Percentiles rank a stretch among this genome's conserved stretches.
Conservation (phyloP, 164 flowering plant genomes). For the Buxus sempervirens region DNA sequence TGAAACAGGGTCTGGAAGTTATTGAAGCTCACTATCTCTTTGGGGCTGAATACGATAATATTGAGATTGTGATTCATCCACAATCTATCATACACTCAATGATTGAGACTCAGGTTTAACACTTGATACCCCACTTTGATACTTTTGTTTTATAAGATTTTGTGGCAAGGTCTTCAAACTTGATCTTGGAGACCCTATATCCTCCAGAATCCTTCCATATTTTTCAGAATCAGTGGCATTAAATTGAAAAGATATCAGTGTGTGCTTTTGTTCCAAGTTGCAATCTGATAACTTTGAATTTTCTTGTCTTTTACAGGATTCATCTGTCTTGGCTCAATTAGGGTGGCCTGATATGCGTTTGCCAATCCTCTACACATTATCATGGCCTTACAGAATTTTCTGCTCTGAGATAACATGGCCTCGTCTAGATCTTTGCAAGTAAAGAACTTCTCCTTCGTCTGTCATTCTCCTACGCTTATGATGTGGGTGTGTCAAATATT, state of each 20-base stretch:
- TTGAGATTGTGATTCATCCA: conserved; percentile 95
- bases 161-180: neutral
- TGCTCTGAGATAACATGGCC: conserved; percentile 98
- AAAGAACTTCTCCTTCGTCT: conserved; percentile 16
- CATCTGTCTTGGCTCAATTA: conserved; percentile 87
- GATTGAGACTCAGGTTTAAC: conserved; percentile 92
- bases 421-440: conserved; percentile 99
- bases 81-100: conserved; percentile 96
- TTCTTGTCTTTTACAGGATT: conserved; percentile 54
- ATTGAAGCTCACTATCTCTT: conserved; percentile 97
- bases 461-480: neutral
- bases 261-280: neutral
- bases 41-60: conserved; percentile 90
- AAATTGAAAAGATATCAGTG: neutral
- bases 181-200: neutral
- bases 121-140: neutral
- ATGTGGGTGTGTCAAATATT: neutral
- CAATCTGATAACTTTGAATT: neutral
- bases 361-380: conserved; percentile 91
- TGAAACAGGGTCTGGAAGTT: conserved; percentile 86
- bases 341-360: conserved; percentile 99
- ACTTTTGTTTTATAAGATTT: neutral
- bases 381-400: conserved; percentile 92
- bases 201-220: neutral
- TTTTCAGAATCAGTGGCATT: neutral